A percentile compares a stretch with the other conserved stretches of the same genome.
Evolutionary conservation across 2,329 filamentous ascomycete genomes (phyloP).

Genomic region (Hymenoscyphus salicellus): DNA sequence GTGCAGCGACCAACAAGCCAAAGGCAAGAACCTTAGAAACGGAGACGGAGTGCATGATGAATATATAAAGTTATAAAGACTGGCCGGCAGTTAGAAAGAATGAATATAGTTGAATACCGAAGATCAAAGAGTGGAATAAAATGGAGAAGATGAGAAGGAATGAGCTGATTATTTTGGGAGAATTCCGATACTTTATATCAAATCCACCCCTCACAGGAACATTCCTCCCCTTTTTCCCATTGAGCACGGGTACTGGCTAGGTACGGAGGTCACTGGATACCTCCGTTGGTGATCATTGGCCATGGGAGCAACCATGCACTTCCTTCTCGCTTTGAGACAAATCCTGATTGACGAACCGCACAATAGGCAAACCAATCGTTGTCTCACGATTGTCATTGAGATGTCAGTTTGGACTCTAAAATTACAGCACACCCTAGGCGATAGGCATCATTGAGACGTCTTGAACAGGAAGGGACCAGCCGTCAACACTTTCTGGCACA

Average conservation of each 20-base stretch:
- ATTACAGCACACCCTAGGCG: too few species aligned
- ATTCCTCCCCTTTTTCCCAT: too few species aligned
- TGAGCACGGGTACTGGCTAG: too few species aligned
- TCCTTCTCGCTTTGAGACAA: neutral
- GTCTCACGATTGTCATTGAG: slow-evolving; percentile 1
- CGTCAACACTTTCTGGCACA: slow-evolving; percentile 13
- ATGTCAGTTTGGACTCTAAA: neutral
- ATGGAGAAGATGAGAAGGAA: slow-evolving; percentile 9
- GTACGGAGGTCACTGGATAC: neutral
- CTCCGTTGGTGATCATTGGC: neutral
- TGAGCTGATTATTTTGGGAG: slow-evolving; percentile 6
- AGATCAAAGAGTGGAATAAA: slow-evolving; percentile 2
- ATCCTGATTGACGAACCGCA: neutral
- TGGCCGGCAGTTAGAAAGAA: slow-evolving; percentile 32
- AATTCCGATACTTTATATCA: neutral
- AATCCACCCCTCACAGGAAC: too few species aligned
- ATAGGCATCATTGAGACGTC: too few species aligned
- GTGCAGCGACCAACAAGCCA: slow-evolving; percentile 31
- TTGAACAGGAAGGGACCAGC: slow-evolving; percentile 3
- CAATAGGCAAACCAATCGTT: slow-evolving; percentile 7
- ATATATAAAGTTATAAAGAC: slow-evolving; percentile 26
- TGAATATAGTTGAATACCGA: slow-evolving; percentile 22
- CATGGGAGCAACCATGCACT: neutral
- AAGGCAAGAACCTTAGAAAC: slow-evolving; percentile 29
- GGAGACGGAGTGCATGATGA: slow-evolving; percentile 32